Evolutionary conservation across 305 asterid species (phyloP), one percentile per base, ranked within the genome.

Genomic region (Caryopteris hybrid): DNA sequence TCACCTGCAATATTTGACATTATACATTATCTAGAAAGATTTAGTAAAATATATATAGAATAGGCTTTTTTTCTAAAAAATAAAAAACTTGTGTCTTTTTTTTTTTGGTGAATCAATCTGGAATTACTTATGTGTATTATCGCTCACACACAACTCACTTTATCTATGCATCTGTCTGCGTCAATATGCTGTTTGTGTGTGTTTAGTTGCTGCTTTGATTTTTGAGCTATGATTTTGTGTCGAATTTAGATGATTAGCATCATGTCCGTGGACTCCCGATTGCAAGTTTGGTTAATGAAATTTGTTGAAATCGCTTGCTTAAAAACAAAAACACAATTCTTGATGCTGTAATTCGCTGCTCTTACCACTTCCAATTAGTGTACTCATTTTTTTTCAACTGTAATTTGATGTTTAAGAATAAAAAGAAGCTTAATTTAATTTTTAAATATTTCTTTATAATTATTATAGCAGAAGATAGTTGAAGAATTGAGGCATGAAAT

Each of bases 1-100:
- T 86, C 96, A 68, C 87, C 97, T 70, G 91, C 71, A 43, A 74
- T 76, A 80, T 90, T 90, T 73, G 96, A 88, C 97, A 91, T 90
- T 70, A 29, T n/a, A n/a, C n/a, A 62, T 42, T 55, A 31, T 39
- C 23, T 56, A 18, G 52, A n/a, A 21, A 47, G n/a, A 38, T 47
- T 64, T 39, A 52, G 16, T 61, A 36, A 36, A 8, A 0, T 55
- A 17, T 36, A 53, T 12, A 52, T n/a, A n/a, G n/a, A n/a, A n/a
- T n/a, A n/a, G n/a, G n/a, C n/a, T n/a, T n/a, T n/a, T n/a, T n/a
- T n/a, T n/a, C n/a, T n/a, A n/a, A n/a, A n/a, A n/a, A n/a, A n/a
- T n/a, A n/a, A n/a, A n/a, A n/a, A n/a, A n/a, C n/a, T n/a, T n/a
- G n/a, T n/a, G n/a, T n/a, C n/a, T n/a, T n/a, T n/a, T n/a, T n/a